Base-by-base conservation (phyloP, 345 rosid genomes). In the Draba incana region DNA sequence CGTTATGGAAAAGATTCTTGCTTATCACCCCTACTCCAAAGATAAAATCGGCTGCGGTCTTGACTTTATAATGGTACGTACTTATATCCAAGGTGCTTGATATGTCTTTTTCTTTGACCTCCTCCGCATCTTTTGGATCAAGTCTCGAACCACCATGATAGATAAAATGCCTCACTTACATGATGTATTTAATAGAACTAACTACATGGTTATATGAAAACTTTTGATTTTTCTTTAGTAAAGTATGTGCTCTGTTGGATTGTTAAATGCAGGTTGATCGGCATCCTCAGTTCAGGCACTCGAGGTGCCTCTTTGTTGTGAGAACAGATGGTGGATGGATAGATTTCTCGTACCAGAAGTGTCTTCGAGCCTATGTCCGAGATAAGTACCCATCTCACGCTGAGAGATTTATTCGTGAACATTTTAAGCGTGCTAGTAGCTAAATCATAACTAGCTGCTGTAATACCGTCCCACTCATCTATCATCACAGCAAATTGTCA, bases 321-420 rank as follows among this genome's bases (percentile, higher is more conserved):
- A 88, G 98, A 79, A 85, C 87, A 2, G 94, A 93, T 74, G 97
- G 97, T 75, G 87, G 76, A 57, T 93, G 96, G 92, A 93, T 93
- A 68, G 97, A 93, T 78, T 90, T 93, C 81, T 93, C 98, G 0
- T 93, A 93, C 80, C 94, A 85, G 75, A 93, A 93, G 72, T 88
- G 98, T 77, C 81, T 93, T 68, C 86, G 87, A 66, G 89, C 85
- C 4, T 93, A 93, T 60, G 76, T 88, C 61, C 86, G 84, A 81
- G 70, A 71, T 15, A 87, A 77, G 82, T 90, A 90, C 64, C 94
- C 94, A 25, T 57, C 82, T 20, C 69, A 86, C 59, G 92, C 92
- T 0, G 94, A 93, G 77, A 85, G 88, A 64, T 93, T 88, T 79
- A 90, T 87, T 57, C 79, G 82, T 58, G 87, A 84, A 70, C 89